phyloP scores from a whole-genome alignment of 2,329 filamentous ascomycete species.

The Diaporthe ampelina region DNA sequence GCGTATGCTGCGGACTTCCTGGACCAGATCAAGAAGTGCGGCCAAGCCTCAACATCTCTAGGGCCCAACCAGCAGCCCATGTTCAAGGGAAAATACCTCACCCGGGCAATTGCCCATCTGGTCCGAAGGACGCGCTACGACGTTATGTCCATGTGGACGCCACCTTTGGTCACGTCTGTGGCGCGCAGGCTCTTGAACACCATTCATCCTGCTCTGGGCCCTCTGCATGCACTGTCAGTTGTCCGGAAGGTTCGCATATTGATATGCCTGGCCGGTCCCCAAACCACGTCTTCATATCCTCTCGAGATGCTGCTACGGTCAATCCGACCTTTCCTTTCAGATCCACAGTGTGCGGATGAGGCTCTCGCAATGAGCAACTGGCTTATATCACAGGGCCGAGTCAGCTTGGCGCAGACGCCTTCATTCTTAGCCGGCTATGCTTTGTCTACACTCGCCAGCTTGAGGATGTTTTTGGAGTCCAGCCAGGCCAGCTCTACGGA shows the following conservation, averaged over 20 bases:
- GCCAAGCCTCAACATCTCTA: constrained; percentile 74
- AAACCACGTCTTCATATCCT: constrained; percentile 83
- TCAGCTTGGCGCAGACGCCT: constrained; percentile 74
- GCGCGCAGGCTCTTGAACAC: constrained; percentile 84
- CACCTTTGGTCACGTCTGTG: constrained; percentile 79
- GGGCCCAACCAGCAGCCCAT: constrained; percentile 88
- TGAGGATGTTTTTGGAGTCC: constrained; percentile 81
- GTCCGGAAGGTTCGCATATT: constrained; percentile 88
- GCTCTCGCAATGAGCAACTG: constrained; percentile 89
- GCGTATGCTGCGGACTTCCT: constrained; percentile 74
- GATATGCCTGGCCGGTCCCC: constrained; percentile 80
- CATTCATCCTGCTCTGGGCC: constrained; percentile 86
- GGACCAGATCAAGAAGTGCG: constrained; percentile 76
- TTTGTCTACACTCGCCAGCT: constrained; percentile 82
- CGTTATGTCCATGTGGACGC: constrained; percentile 76
- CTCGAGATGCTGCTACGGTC: constrained; percentile 91
- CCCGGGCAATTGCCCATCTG: constrained; percentile 82
- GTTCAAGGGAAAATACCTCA: constrained; percentile 83
- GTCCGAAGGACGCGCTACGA: constrained; percentile 80
- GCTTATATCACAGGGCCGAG: constrained; percentile 77
- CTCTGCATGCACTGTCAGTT: constrained; percentile 87
- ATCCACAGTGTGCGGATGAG: constrained; percentile 91
- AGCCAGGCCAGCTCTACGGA: constrained; percentile 86
- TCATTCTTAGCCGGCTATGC: constrained; percentile 86
- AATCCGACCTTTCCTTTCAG: constrained; percentile 81